Evolutionary conservation across 2,329 filamentous ascomycete genomes (phyloP), one percentile per base, ranked within the genome.

Genomic region (Drechslerella dactyloides): DNA sequence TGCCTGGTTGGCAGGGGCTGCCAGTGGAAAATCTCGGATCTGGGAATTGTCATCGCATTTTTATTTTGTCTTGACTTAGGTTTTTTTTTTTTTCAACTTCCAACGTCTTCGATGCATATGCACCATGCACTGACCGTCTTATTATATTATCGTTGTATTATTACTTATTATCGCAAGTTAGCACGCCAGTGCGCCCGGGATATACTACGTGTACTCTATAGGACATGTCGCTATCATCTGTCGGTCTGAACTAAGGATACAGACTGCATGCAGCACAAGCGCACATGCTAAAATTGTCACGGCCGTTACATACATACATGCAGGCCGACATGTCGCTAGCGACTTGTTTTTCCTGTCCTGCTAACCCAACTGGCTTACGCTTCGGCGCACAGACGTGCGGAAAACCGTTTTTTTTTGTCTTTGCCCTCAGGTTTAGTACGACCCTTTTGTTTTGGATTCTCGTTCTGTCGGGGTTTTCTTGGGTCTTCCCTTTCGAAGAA

Each of bases 351-450:
- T 33, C 27, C 4, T 33, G n/a, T n/a, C n/a, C n/a, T 33, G 27
- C 27, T 33, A 33, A 33, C 27, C 27, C 27, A 33, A 33, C 27
- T 33, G 27, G 27, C 24, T 59, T 50, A 24, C 44, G 35, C 44
- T 5, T 35, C 50, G 59, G 64, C 64, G 64, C 64, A 62, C 65
- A 63, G 65, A 59, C 58, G 23, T 17, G 8, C 52, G 23, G 19
- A 60, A 65, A 64, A 69, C 19, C 24, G 13, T 53, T 55, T 56
- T 40, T 46, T 53, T 13, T 53, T 6, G 21, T 30, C 23, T 27
- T 51, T 2, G 7, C 10, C 10, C 24, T 11, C 19, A 11, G 3
- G 15, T n/a, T 27, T 19, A 21, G 5, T n/a, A n/a, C n/a, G n/a
- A 27, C 50, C 19, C 27, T 27, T 53, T 42, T 42, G 13, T 42